Percentiles rank a stretch among this genome's conserved stretches.
Conservation (phyloP, 441 rosid species). For the Aquilaria agallochum region DNA sequence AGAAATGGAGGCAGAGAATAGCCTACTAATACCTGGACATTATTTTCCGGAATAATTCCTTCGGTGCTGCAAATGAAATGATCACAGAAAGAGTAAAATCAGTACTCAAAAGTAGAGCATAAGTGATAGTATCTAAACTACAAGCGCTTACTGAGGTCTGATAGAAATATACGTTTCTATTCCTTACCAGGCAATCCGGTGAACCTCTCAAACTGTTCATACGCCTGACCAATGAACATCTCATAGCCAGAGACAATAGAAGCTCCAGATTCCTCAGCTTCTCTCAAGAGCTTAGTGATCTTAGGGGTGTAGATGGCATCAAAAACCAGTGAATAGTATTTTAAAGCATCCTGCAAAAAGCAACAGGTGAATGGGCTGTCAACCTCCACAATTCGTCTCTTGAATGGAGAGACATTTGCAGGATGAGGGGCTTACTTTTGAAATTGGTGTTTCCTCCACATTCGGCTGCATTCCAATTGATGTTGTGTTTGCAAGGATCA, state of each 20-base stretch:
- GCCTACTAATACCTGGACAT: constrained; percentile 54
- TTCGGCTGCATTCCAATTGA: constrained; percentile 85
- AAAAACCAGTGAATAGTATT: constrained; percentile 67
- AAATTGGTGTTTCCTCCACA: constrained; percentile 52
- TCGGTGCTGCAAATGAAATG: constrained; percentile 57
- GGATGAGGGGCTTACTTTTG: constrained; percentile 37
- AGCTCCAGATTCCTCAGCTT: constrained; percentile 82
- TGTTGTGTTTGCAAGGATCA: constrained; percentile 68
- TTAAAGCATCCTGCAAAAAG: constrained; percentile 55
- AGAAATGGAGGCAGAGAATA: background rate
- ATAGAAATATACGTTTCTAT: background rate
- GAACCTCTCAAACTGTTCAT: constrained; percentile 75
- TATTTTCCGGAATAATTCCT: constrained; percentile 57
- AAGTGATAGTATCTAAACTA: too few relatives aligned
- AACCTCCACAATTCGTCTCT: too few relatives aligned
- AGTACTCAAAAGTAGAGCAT: background rate
- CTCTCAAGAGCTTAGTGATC: constrained; percentile 73
- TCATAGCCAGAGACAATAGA: constrained; percentile 66
- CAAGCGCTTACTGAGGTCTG: too few relatives aligned
- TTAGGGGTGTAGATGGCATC: constrained; percentile 91
- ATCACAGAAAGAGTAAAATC: constrained; percentile 1
- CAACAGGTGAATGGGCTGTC: background rate
- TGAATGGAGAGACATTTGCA: background rate
- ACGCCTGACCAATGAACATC: constrained; percentile 94
- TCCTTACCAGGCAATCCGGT: constrained; percentile 82